Conservation (phyloP, 768 basidiomycete genomes). For the Serpula lacrymans region DNA sequence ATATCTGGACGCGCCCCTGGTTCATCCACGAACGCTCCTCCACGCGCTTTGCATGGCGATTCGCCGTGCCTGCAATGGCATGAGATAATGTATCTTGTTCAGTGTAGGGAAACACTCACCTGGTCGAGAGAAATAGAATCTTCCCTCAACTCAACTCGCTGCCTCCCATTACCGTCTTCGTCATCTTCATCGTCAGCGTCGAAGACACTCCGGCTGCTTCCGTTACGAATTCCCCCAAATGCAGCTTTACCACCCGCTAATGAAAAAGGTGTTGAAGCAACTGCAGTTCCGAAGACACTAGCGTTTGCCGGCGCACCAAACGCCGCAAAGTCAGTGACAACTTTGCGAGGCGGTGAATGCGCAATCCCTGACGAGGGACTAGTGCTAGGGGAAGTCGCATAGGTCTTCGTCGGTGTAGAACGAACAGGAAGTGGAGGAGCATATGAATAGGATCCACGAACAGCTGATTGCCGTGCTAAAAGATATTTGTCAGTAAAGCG, state of each 20-base stretch:
- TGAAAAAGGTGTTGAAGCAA: constrained; percentile 76
- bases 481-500: constrained; percentile 98
- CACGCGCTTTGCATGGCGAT: constrained; percentile 91
- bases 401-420: constrained; percentile 38
- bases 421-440: constrained; percentile 44
- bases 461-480: constrained; percentile 58
- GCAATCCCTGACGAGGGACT: constrained; percentile 18
- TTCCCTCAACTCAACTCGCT: constrained; percentile 74
- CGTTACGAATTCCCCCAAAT: constrained; percentile 70
- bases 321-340: constrained; percentile 84
- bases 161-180: constrained; percentile 57
- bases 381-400: constrained; percentile 27
- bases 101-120: constrained; percentile 43
- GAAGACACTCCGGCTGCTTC: constrained; percentile 32
- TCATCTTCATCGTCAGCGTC: constrained; percentile 77
- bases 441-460: constrained; percentile 52
- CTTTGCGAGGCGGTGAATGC: constrained; percentile 75
- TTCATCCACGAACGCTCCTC: constrained; percentile 62
- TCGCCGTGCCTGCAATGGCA: constrained; percentile 57
- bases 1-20: not conserved
- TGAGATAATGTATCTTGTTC: constrained; percentile 5
- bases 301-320: constrained; percentile 73
- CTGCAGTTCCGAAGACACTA: constrained; percentile 83
- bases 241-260: constrained; percentile 79
- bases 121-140: constrained; percentile 92